phyloP scores from a whole-genome alignment of 768 basidiomycete species.

The Tephrocybe sp. region DNA sequence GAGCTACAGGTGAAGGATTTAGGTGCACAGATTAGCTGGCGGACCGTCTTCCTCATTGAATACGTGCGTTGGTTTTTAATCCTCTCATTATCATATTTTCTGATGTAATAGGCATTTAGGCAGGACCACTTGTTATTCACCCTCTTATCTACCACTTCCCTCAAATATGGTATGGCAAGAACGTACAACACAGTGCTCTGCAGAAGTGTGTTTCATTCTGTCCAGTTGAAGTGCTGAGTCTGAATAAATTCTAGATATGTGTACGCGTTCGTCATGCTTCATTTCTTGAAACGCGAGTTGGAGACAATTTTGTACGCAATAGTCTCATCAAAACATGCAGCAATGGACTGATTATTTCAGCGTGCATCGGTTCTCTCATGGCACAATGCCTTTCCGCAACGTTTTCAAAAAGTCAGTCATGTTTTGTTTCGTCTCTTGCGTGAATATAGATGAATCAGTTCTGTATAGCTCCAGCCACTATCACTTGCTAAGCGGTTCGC shows the following conservation, averaged over 20 bases:
- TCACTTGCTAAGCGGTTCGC: constrained; percentile 67
- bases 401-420: constrained; percentile 83
- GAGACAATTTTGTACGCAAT: constrained; percentile 84
- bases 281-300: constrained; percentile 89
- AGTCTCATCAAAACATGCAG: neutral
- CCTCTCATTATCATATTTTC: neutral
- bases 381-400: constrained; percentile 85
- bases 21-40: constrained; percentile 87
- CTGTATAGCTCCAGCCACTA: constrained; percentile 80
- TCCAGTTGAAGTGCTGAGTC: neutral
- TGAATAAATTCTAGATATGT: constrained; percentile 43
- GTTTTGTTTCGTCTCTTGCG: no score
- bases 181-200: constrained; percentile 70
- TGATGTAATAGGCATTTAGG: constrained; percentile 36
- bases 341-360: constrained; percentile 30
- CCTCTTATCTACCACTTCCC: constrained; percentile 79
- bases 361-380: constrained; percentile 93
- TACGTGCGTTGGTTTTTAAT: constrained; percentile 59
- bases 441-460: no score
- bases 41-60: constrained; percentile 88
- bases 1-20: constrained; percentile 83
- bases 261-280: constrained; percentile 73
- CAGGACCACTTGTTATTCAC: constrained; percentile 87
- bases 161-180: constrained; percentile 61
- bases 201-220: constrained; percentile 51